Evolutionary conservation across 768 basidiomycete genomes (phyloP), one percentile per base, ranked within the genome.

Genomic region (Udeniomyces megalosporus): DNA sequence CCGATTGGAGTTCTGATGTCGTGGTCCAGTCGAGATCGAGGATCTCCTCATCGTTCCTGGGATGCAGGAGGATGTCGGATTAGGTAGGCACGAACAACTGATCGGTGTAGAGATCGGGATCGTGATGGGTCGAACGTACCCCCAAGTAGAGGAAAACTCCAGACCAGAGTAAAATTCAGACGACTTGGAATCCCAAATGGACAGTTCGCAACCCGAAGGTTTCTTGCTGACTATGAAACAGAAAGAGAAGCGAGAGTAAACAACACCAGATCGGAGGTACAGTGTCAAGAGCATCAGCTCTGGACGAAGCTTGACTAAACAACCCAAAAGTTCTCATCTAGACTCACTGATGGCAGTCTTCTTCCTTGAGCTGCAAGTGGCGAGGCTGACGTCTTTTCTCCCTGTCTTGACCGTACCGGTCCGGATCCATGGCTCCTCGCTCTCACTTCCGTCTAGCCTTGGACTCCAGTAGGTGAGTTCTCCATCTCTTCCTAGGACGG

Each of bases 181-280:
- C 72, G 87, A 86, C 56, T 85, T 85, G 0, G 91, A 95, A 73
- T 96, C 90, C 93, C 93, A 97, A 20, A 97, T 89, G 0, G 89
- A 90, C 50, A 96, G 73, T 70, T 92, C 88, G 49, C 50, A n/a
- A 26, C 50, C 38, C 17, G 26, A 20, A 15, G 51, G 32, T 38
- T 34, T 55, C 35, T 38, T 55, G n/a, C 24, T 38, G 6, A 55
- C 53, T 55, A 26, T n/a, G 0, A 12, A 22, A 2, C 0, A 15
- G 29, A 8, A 3, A n/a, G n/a, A n/a, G n/a, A n/a, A n/a, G n/a
- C n/a, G n/a, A n/a, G n/a, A n/a, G n/a, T n/a, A n/a, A n/a, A n/a
- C n/a, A n/a, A n/a, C n/a, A n/a, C n/a, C n/a, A n/a, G n/a, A n/a
- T n/a, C n/a, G n/a, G n/a, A n/a, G n/a, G n/a, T n/a, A n/a, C n/a